A percentile compares a stretch with the other conserved stretches of the same genome.
Evolutionary conservation across 306 rosid species (phyloP).

Genomic region (Rosa rugosa): DNA sequence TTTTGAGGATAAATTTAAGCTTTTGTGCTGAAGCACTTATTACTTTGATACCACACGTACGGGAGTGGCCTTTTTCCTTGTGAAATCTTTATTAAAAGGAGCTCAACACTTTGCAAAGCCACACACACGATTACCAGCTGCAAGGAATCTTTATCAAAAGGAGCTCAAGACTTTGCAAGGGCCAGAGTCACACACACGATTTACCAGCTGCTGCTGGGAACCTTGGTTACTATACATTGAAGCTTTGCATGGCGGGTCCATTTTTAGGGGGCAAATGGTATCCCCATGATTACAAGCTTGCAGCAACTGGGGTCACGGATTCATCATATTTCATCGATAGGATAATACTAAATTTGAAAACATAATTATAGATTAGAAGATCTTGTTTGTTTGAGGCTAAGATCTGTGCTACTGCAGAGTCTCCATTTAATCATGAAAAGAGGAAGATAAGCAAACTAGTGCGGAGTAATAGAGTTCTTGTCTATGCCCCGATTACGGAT

Average conservation of each 20-base stretch:
- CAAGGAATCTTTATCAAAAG: constrained; percentile 29
- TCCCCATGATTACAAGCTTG: constrained; percentile 70
- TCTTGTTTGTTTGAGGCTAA: background rate
- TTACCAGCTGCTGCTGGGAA: background rate
- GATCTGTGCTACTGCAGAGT: background rate
- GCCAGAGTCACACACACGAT: constrained; percentile 1
- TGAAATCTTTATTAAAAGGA: constrained; percentile 36
- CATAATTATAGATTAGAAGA: constrained; percentile 33
- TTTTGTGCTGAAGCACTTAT: background rate
- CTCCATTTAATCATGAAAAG: background rate
- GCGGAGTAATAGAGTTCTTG: background rate
- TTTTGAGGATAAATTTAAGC: background rate
- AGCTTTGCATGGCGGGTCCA: constrained; percentile 50
- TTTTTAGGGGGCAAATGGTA: constrained; percentile 64
- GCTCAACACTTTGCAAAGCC: constrained; percentile 14
- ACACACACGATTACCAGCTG: background rate
- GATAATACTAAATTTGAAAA: constrained; percentile 27
- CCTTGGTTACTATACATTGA: constrained; percentile 20
- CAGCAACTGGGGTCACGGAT: constrained; percentile 39
- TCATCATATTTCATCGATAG: constrained; percentile 31
- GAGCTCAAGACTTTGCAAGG: constrained; percentile 17
- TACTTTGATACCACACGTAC: background rate
- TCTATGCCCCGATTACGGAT: background rate
- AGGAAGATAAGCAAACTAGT: background rate
- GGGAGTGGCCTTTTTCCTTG: background rate